Evolutionary conservation across 192 early-diverging fungal species (phyloP).

Genomic region (Podila clonocystis): DNA sequence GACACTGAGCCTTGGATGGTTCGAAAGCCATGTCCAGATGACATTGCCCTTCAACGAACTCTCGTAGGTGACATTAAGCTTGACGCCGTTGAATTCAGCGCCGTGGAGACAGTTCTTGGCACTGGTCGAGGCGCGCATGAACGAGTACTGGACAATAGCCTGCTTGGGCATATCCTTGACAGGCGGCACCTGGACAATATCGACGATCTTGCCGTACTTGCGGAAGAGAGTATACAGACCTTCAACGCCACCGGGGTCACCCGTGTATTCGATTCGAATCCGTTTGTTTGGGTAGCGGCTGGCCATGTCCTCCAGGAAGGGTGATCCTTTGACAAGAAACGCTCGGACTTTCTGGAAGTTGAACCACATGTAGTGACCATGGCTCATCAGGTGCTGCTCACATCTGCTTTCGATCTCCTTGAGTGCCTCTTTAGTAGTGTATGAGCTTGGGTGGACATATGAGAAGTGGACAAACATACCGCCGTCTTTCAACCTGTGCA

Average conservation of each 20-base stretch:
- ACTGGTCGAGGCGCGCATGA: slow-evolving; percentile 85
- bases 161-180: slow-evolving; percentile 82
- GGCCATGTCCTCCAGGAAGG: slow-evolving; percentile 80
- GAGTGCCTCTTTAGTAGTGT: slow-evolving; percentile 43
- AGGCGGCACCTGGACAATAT: slow-evolving; percentile 71
- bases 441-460: slow-evolving; percentile 49
- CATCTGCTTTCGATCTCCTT: slow-evolving; percentile 59
- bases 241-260: slow-evolving; percentile 54
- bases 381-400: slow-evolving; percentile 62
- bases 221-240: slow-evolving; percentile 79
- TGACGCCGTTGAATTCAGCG: slow-evolving; percentile 72
- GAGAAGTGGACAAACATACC: slow-evolving; percentile 65
- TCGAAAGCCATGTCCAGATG: slow-evolving; percentile 70
- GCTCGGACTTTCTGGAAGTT: slow-evolving; percentile 70
- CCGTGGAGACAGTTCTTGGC: slow-evolving; percentile 95
- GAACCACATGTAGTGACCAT: slow-evolving; percentile 70
- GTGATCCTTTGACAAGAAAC: slow-evolving; percentile 74
- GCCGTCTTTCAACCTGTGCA: slow-evolving; percentile 55
- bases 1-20: slow-evolving; percentile 81
- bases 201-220: slow-evolving; percentile 82
- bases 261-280: slow-evolving; percentile 33
- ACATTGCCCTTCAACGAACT: slow-evolving; percentile 65
- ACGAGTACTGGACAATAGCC: slow-evolving; percentile 83
- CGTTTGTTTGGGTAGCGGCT: slow-evolving; percentile 58
- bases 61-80: slow-evolving; percentile 70